These are phyloP conservation scores for Helicostylum pulchrum DNA, from an alignment of 192 early-diverging fungal species.

Conservation along the genomic window DNA sequence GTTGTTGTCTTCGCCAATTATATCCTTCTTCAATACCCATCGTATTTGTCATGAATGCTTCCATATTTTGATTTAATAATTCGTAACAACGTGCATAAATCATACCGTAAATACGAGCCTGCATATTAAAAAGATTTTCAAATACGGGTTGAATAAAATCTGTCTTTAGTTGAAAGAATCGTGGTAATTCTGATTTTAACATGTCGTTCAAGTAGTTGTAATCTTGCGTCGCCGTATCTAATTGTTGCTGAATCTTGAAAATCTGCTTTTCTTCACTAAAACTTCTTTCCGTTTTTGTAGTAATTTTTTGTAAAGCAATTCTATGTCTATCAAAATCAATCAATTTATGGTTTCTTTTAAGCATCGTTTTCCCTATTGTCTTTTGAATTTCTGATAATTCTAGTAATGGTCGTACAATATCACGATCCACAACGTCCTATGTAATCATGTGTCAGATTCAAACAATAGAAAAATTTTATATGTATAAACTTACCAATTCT, in stretches of 20 bases:
- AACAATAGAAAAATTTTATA: not conserved
- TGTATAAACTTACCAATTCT: constrained; percentile 49
- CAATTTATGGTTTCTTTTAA: constrained; percentile 88
- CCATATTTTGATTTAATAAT: constrained; percentile 34
- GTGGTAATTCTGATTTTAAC: constrained; percentile 74
- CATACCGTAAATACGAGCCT: constrained; percentile 72
- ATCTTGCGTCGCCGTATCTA: constrained; percentile 81
- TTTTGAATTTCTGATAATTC: constrained; percentile 76
- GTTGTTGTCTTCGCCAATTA: constrained; percentile 16
- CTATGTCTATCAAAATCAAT: constrained; percentile 91
- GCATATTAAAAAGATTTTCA: constrained; percentile 78
- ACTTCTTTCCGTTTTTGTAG: constrained; percentile 62
- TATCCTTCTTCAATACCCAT: constrained; percentile 34
- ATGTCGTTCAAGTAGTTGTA: constrained; percentile 82
- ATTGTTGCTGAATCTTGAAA: constrained; percentile 64
- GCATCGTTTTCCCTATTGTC: constrained; percentile 76
- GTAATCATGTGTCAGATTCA: not conserved
- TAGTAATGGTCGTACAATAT: constrained; percentile 69
- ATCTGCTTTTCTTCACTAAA: constrained; percentile 66
- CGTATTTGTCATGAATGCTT: constrained; percentile 20
- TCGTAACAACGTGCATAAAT: constrained; percentile 59
- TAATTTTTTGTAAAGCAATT: constrained; percentile 69
- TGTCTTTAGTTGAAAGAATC: constrained; percentile 66
- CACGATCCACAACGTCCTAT: constrained; percentile 68
- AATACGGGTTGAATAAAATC: constrained; percentile 87